Percentiles rank a stretch among this genome's conserved stretches.
phyloP scores from a whole-genome alignment of 441 rosid genomes.

The Erysimum pusillum region DNA sequence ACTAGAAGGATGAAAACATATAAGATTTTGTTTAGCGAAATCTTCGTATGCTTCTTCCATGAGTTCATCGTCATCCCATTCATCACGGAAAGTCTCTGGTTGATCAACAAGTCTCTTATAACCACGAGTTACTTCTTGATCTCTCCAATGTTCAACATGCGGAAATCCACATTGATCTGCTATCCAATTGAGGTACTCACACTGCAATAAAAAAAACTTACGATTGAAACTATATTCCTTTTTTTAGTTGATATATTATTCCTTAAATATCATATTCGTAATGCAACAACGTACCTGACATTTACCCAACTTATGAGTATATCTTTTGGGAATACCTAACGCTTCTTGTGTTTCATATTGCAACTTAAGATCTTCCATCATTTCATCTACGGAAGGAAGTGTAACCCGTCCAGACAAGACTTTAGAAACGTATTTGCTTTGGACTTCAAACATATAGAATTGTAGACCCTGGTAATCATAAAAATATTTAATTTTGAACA shows the following conservation, averaged over 20 bases:
- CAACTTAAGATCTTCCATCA: constrained; percentile 60
- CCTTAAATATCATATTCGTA: neutral
- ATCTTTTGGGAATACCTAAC: constrained; percentile 57
- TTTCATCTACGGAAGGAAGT: constrained; percentile 62
- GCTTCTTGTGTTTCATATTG: constrained; percentile 59
- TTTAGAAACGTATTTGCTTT: constrained; percentile 78
- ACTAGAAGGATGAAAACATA: neutral
- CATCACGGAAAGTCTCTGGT: constrained; percentile 64
- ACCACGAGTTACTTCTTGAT: constrained; percentile 35
- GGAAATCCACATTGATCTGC: constrained; percentile 53
- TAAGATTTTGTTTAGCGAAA: constrained; percentile 25
- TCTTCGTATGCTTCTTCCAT: constrained; percentile 45
- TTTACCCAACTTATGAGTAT: constrained; percentile 54
- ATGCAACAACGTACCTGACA: neutral
- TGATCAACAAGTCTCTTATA: fast-evolving
- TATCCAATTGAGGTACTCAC: constrained; percentile 56
- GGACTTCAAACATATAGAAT: constrained; percentile 61
- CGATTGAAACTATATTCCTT: neutral
- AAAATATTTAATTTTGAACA: too few species aligned
- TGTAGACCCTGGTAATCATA: constrained; percentile 51
- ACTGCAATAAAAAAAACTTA: neutral
- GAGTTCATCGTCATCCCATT: constrained; percentile 64
- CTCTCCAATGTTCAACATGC: constrained; percentile 60
- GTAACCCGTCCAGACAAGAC: constrained; percentile 62
- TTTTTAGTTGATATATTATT: neutral